phyloP scores from a whole-genome alignment of 176 grass and related monocot species.

The Elaeis guineensis region DNA sequence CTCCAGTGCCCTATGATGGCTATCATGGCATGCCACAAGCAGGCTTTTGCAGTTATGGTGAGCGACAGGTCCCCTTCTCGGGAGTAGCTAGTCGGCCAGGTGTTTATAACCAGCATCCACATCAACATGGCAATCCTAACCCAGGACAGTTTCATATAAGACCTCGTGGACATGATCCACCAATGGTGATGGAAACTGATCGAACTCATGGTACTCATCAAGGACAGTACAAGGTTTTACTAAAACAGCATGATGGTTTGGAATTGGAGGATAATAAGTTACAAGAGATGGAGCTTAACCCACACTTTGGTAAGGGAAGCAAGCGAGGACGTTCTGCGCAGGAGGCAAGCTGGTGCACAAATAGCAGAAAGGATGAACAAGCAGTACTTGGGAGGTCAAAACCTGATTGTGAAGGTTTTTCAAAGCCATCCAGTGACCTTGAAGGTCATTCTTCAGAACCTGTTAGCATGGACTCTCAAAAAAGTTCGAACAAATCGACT shows the following conservation, averaged over 20 bases:
- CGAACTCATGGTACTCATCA: conserved; percentile 31
- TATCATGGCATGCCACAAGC: conserved; percentile 54
- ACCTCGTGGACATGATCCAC: conserved; percentile 33
- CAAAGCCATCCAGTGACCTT: conserved; percentile 5
- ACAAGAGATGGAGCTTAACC: conserved; percentile 45
- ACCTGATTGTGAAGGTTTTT: conserved; percentile 23
- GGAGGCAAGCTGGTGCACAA: conserved; percentile 2
- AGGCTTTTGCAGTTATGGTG: conserved; percentile 40
- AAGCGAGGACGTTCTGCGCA: background rate
- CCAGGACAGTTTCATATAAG: conserved; percentile 39
- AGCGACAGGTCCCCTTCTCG: conserved; percentile 36
- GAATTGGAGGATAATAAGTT: conserved; percentile 25
- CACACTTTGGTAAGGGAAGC: conserved; percentile 23
- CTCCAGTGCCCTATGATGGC: conserved; percentile 56
- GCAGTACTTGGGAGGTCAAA: conserved; percentile 20
- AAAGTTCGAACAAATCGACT: conserved; percentile 21
- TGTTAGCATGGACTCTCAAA: conserved; percentile 25
- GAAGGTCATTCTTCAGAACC: background rate
- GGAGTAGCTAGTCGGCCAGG: conserved; percentile 26
- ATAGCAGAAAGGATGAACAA: conserved; percentile 25
- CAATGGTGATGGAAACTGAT: conserved; percentile 23
- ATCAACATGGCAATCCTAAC: conserved; percentile 39
- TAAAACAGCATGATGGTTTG: conserved; percentile 40
- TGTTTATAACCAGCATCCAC: conserved; percentile 19
- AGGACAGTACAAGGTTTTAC: conserved; percentile 66